Evolutionary conservation across 805 yeast genomes (phyloP), one percentile per base, ranked within the genome.

Genomic region (Ogataea pini): DNA sequence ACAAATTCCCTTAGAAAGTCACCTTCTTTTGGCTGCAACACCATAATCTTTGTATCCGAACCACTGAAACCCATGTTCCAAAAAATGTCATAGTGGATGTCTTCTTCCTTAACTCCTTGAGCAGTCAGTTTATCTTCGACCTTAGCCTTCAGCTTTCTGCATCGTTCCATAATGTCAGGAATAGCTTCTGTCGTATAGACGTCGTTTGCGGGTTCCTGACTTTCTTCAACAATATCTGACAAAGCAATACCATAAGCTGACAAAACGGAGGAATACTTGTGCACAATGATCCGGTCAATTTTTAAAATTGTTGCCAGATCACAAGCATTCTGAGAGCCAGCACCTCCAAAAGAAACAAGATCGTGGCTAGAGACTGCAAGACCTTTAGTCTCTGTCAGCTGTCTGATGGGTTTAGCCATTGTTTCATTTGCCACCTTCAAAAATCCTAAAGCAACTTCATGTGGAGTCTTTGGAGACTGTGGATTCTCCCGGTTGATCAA

Each of bases 261-360:
- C 20, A 47, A 57, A 51, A 12, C 58, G 54, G 40, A 61, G 4
- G 94, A 85, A 62, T 85, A 84, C 60, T 83, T 78, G 66, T 87
- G 95, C 18, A 85, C 80, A 22, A 86, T 62, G 2, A 88, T 86
- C 29, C 77, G 76, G 10, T 69, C 60, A 32, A 87, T 85, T 4
- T 86, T 86, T 55, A 87, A 70, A 18, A 77, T 75, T 49, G 78
- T 74, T 0, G 94, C 94, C 25, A 87, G 78, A 3, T 85, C 79
- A 29, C 79, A 81, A 4, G 90, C 88, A 61, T 85, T 89, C 66
- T 87, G 96, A 10, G 94, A 94, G 44, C 95, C 96, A 20, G 92
- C 92, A 28, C 96, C 96, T 34, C 96, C 96, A 64, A 87, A 87
- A 6, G 89, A 76, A 1, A 87, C 91, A 52, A 87, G 68, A 42